phyloP scores from a whole-genome alignment of 2,329 filamentous ascomycete genomes.

The Dothidotthia symphoricarpi region DNA sequence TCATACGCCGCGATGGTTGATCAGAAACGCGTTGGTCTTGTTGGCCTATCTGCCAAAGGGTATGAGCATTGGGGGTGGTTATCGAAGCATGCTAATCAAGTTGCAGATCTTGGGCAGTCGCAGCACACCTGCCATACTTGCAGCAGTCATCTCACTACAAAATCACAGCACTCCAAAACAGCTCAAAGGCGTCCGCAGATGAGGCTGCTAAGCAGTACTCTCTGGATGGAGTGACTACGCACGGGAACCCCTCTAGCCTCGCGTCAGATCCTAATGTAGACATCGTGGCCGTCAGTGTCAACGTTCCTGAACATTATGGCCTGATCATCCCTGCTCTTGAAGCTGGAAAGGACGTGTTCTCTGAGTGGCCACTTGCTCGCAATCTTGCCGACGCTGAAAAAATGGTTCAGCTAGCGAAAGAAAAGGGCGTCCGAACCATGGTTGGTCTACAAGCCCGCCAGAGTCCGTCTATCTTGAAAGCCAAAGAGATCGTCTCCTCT shows the following conservation, averaged over 20 bases:
- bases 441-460: slow-evolving; percentile 51
- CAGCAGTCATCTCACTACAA: slow-evolving; percentile 42
- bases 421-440: slow-evolving; percentile 45
- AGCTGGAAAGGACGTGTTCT: slow-evolving; percentile 46
- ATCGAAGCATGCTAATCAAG: slow-evolving; percentile 2
- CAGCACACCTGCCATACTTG: slow-evolving; percentile 43
- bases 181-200: slow-evolving; percentile 44
- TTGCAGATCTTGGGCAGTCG: slow-evolving; percentile 38
- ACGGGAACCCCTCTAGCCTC: slow-evolving; percentile 46
- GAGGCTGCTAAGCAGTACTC: slow-evolving; percentile 41
- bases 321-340: slow-evolving; percentile 46
- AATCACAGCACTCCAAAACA: slow-evolving; percentile 54
- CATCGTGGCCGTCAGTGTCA: slow-evolving; percentile 48
- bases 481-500: slow-evolving; percentile 45
- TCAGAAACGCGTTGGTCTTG: slow-evolving; percentile 29
- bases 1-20: no score
- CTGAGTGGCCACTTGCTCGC: slow-evolving; percentile 52
- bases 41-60: slow-evolving; percentile 37
- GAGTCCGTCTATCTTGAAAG: slow-evolving; percentile 41
- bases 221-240: slow-evolving; percentile 42
- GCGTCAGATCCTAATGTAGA: slow-evolving; percentile 50
- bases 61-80: slow-evolving; percentile 2
- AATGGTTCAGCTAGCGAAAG: slow-evolving; percentile 43
- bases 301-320: slow-evolving; percentile 46
- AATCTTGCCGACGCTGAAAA: slow-evolving; percentile 46